Percentiles rank a stretch among this genome's conserved stretches.
These are phyloP conservation scores for Exsudoporus frostii DNA, from an alignment of 768 basidiomycete species.

Conservation along the genomic window DNA sequence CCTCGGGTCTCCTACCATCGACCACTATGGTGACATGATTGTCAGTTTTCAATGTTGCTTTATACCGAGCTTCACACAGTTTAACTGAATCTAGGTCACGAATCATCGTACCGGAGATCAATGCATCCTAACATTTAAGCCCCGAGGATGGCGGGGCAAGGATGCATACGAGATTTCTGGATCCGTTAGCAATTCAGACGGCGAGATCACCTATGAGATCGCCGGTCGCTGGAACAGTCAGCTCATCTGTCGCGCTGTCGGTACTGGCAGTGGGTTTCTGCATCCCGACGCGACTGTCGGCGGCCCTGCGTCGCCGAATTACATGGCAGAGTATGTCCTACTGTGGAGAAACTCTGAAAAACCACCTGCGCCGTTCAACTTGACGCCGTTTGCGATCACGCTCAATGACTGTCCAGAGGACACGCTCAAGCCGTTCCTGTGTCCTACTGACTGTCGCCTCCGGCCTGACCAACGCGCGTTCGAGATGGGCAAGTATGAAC, in stretches of 20 bases:
- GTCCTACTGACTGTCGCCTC: conserved; percentile 89
- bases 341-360: conserved; percentile 94
- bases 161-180: conserved; percentile 94
- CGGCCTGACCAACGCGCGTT: conserved; percentile 95
- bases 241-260: conserved; percentile 77
- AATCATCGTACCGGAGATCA: conserved; percentile 90
- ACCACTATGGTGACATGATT: conserved; percentile 93
- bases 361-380: conserved; percentile 81
- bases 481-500: conserved; percentile 82
- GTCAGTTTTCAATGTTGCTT: conserved; percentile 45
- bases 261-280: conserved; percentile 55
- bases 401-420: conserved; percentile 82
- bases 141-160: conserved; percentile 89
- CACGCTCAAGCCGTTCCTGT: conserved; percentile 65
- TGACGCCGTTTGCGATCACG: conserved; percentile 92
- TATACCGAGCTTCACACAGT: neutral
- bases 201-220: conserved; percentile 76
- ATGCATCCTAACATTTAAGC: conserved; percentile 92
- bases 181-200: conserved; percentile 63
- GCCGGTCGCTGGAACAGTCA: conserved; percentile 96
- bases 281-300: conserved; percentile 69
- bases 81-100: conserved; percentile 44
- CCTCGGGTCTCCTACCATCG: conserved; percentile 81
- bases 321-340: conserved; percentile 70
- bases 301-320: conserved; percentile 40